A percentile compares a stretch with the other conserved stretches of the same genome.
These are phyloP conservation scores for Psidium friedrichsthalianum DNA, from an alignment of 345 rosid genomes.

Conservation along the genomic window DNA sequence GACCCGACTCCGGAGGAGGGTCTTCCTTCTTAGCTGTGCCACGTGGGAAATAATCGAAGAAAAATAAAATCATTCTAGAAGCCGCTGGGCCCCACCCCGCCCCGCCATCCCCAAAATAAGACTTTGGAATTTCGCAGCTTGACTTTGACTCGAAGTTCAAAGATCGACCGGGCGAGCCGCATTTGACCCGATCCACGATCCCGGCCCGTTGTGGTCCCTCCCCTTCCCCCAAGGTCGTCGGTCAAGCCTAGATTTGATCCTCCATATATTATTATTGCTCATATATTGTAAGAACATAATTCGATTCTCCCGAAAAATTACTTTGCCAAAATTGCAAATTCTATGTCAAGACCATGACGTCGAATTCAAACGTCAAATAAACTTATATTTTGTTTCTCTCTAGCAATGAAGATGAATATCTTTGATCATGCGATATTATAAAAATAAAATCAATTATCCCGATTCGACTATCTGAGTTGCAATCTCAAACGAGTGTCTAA, in stretches of 20 bases:
- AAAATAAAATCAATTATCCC: not conserved
- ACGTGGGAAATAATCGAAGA: not conserved
- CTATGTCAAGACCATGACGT: accelerated
- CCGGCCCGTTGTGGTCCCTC: not conserved
- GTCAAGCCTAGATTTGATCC: not conserved
- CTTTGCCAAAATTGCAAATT: accelerated
- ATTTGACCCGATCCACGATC: not conserved
- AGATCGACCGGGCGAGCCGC: not conserved
- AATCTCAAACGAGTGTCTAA: too few species aligned
- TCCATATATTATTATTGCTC: not conserved
- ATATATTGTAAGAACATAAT: not conserved
- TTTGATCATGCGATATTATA: accelerated
- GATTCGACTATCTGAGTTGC: not conserved
- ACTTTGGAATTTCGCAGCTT: not conserved
- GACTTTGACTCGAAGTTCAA: not conserved
- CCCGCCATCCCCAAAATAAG: not conserved
- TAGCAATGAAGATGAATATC: too few species aligned
- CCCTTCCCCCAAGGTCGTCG: too few species aligned
- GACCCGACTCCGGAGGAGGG: not conserved
- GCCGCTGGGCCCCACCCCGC: not conserved
- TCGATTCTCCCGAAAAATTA: accelerated
- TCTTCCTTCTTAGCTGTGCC: not conserved
- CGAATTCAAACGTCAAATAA: not conserved
- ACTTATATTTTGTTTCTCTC: not conserved
- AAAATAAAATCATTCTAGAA: not conserved